Conservation (phyloP, 768 basidiomycete species). For the Rhizopogon rudus region DNA sequence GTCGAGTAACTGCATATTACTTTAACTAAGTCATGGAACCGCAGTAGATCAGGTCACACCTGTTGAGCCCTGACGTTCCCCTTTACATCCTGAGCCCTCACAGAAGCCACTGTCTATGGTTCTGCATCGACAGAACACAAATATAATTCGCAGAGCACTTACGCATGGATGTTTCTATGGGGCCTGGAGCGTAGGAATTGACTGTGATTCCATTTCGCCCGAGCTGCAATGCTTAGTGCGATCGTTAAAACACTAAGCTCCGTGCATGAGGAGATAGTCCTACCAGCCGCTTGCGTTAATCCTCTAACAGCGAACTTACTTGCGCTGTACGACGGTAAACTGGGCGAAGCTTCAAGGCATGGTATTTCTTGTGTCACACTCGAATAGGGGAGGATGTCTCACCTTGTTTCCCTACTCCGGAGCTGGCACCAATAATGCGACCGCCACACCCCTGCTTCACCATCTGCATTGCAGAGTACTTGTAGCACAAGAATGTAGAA, state of each 20-base stretch:
- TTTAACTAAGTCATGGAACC: background rate
- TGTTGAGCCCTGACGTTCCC: background rate
- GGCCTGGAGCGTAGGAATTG: conserved; percentile 35
- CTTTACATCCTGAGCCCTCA: background rate
- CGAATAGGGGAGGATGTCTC: background rate
- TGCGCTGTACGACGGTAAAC: conserved; percentile 21
- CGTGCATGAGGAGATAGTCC: background rate
- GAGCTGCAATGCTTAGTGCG: conserved; percentile 20
- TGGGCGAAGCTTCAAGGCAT: background rate
- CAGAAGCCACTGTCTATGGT: background rate
- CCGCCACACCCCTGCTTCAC: conserved; percentile 46
- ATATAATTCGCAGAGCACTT: background rate
- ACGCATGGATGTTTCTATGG: conserved; percentile 28
- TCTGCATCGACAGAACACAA: background rate
- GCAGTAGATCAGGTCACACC: background rate
- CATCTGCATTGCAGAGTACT: conserved; percentile 61
- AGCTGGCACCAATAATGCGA: conserved; percentile 44
- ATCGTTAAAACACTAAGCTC: background rate
- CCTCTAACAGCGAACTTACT: conserved; percentile 39
- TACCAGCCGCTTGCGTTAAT: conserved; percentile 36
- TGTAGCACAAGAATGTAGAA: conserved; percentile 58
- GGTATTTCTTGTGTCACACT: background rate
- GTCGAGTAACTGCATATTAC: background rate
- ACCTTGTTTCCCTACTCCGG: conserved; percentile 6
- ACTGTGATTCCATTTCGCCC: conserved; percentile 31